Base-by-base conservation (phyloP, 768 basidiomycete genomes). In the Lentinula lateritia region DNA sequence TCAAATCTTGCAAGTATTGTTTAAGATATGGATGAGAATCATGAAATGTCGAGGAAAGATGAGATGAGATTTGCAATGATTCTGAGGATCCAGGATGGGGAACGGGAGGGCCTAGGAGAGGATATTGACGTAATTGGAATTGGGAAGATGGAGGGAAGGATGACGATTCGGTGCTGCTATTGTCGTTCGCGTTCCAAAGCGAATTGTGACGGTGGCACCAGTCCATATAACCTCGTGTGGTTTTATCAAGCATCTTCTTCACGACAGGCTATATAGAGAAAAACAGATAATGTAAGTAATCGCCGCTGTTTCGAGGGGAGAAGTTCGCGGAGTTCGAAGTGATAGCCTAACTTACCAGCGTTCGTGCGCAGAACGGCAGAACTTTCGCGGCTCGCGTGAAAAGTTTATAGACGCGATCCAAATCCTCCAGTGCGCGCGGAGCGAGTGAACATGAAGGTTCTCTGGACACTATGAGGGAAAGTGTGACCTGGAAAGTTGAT, bases 391-490 rank as follows among this genome's bases (percentile, higher is more conserved):
- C 86, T 50, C 80, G 78, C 57, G 73, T 71, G 72, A 88, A 89
- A 38, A 90, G 72, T 36, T 76, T 75, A 61, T 81, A 82, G 3
- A 83, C 82, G 23, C 78, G 76, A 53, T 86, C 86, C 23, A 90
- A 74, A 63, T 87, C 83, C 65, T 80, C 78, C 36, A 89, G 73
- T 2, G 87, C 88, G 69, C 80, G 79, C 12, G 80, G 77, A 1
- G 86, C 82, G 39, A 88, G 74, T 23, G 83, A 77, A 15, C 82
- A 78, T 10, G 80, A 78, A 5, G 88, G 86, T 20, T 84, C 81
- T 34, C 88, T 82, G 50, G 82, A 82, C 23, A 87, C 81, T 63
- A 89, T 78, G 56, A 90, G 72, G 8, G 85, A 86, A 34, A 90
- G 70, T 0, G 87, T 87, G 61, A 88, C 83, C 86, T 86, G 52